Conservation (phyloP, 2,329 filamentous ascomycete species). For the Neofusicoccum laricinum region DNA sequence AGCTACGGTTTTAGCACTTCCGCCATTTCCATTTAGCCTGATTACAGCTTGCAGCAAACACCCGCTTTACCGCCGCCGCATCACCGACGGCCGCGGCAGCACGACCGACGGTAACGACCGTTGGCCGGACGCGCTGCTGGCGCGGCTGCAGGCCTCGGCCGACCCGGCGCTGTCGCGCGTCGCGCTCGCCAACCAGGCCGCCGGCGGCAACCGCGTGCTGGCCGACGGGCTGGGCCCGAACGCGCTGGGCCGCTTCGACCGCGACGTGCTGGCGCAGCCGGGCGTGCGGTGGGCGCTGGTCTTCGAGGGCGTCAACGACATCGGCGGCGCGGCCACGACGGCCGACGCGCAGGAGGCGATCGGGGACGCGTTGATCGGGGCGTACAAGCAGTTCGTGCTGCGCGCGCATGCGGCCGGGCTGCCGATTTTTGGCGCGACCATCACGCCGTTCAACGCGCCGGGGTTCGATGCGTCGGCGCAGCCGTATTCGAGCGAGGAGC, state of each 20-base stretch:
- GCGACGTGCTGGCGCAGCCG: conserved; percentile 60
- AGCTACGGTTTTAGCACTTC: neutral
- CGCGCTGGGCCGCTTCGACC: conserved; percentile 58
- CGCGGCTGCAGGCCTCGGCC: conserved; percentile 24
- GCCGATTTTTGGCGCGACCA: conserved; percentile 61
- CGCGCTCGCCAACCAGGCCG: conserved; percentile 62
- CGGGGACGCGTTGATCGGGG: conserved; percentile 53
- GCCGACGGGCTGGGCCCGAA: conserved; percentile 62
- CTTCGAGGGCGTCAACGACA: conserved; percentile 69
- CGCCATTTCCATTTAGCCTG: neutral
- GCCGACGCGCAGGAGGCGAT: conserved; percentile 45
- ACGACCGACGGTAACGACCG: conserved; percentile 59
- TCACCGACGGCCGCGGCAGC: conserved; percentile 63
- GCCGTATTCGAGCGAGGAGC: conserved; percentile 48
- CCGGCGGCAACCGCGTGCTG: conserved; percentile 63
- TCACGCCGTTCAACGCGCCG: conserved; percentile 59
- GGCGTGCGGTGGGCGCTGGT: conserved; percentile 61
- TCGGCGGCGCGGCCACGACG: conserved; percentile 52
- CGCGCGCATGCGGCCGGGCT: conserved; percentile 55
- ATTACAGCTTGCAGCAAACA: neutral
- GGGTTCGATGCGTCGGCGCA: conserved; percentile 40
- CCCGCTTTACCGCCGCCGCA: conserved; percentile 25
- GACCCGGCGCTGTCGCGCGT: conserved; percentile 50
- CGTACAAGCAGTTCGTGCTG: conserved; percentile 57
- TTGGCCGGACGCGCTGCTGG: conserved; percentile 31